Conservation (phyloP, 306 rosid genomes). For the Lathyrus aphaca region DNA sequence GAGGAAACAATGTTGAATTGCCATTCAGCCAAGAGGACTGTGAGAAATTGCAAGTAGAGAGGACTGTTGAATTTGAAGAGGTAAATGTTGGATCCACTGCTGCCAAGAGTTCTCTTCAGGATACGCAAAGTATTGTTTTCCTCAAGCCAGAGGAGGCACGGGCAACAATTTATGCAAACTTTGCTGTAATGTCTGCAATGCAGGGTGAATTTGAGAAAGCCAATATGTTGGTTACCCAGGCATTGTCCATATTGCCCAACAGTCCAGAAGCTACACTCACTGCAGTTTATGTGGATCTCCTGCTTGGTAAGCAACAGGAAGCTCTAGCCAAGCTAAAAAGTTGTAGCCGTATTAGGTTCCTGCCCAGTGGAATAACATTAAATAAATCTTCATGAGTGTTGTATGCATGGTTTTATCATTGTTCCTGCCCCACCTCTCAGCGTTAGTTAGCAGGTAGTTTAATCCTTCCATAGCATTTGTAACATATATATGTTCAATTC, state of each 20-base stretch:
- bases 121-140: slow-evolving; percentile 51
- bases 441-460: slow-evolving; percentile 74
- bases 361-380: slow-evolving; percentile 64
- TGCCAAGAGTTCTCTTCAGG: slow-evolving; percentile 57
- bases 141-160: slow-evolving; percentile 93
- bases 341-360: slow-evolving; percentile 75
- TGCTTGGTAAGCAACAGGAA: slow-evolving; percentile 73
- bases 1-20: slow-evolving; percentile 58
- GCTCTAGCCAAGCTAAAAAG: slow-evolving; percentile 77
- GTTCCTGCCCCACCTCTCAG: slow-evolving; percentile 54
- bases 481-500: slow-evolving; percentile 92
- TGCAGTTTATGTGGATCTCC: slow-evolving; percentile 79
- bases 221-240: slow-evolving; percentile 56
- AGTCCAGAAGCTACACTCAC: slow-evolving; percentile 82
- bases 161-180: slow-evolving; percentile 73
- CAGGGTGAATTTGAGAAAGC: slow-evolving; percentile 87
- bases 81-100: slow-evolving; percentile 59
- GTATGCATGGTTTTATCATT: slow-evolving; percentile 56
- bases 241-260: slow-evolving; percentile 74
- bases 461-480: slow-evolving; percentile 84
- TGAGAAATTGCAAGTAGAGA: slow-evolving; percentile 64
- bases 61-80: slow-evolving; percentile 72
- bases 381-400: slow-evolving; percentile 75
- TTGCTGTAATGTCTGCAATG: slow-evolving; percentile 75
- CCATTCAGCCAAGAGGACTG: slow-evolving; percentile 85